Base-by-base conservation (phyloP, 2,329 filamentous ascomycete species). In the Exophiala aquamarina region DNA sequence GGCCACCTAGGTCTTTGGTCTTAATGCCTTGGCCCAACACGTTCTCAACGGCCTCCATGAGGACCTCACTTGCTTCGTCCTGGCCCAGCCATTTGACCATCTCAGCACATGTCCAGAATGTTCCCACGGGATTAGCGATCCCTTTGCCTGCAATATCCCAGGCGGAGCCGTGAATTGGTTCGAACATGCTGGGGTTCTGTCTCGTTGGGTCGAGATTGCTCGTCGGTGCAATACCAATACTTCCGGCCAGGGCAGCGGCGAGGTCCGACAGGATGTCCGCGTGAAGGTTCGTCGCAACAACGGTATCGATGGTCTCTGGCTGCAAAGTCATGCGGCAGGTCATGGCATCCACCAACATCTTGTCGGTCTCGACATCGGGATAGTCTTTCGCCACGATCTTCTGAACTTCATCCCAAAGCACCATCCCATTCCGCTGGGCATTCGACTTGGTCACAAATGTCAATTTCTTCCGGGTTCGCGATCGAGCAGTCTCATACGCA, bases 131-230 rank as follows among this genome's bases (percentile, higher is more conserved):
- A 83, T 98, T 98, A 66, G 93, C 93, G 60, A 97, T 85, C 59
- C 82, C 87, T 83, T 95, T 90, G 71, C 92, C 92, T 58, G 90
- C 91, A 70, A 97, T 97, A 72, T 97, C 92, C 55, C 92, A 92
- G 50, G 92, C 92, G 58, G 90, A 95, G 63, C 92, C 82, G 52
- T 84, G 81, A 28, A 83, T 78, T 11, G 81, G 79, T 66, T 83
- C 80, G 50, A 83, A 83, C 68, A 83, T 77, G 48, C 75, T 79
- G 0, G 82, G 82, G 50, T 80, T 77, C 54, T 75, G 60, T n/a
- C 78, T 69, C 2, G 77, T 81, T 1, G 84, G 83, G 55, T 87
- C 83, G 1, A 87, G 70, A 57, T 86, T 87, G 40, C 75, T 80
- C 0, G 83, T 86, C 3, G 84, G 83, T 3, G 84, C 84, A 48